Conservation (phyloP, 2,329 filamentous ascomycete genomes). For the Zarea fungicola region DNA sequence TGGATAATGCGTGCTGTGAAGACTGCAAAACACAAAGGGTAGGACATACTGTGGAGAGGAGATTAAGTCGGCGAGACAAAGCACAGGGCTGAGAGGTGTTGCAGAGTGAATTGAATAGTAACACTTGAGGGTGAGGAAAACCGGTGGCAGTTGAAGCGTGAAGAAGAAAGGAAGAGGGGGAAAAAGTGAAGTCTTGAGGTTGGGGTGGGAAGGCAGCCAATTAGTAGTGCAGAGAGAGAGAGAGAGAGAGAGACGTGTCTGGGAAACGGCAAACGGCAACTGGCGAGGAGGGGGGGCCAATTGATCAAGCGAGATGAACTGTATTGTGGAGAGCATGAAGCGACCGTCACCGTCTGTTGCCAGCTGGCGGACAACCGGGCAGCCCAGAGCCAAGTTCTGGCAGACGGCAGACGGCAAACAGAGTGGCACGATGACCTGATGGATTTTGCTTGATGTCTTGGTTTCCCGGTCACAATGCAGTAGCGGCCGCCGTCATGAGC, state of each 20-base stretch:
- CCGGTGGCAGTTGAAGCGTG: conserved; percentile 10
- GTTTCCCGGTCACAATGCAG: too few species aligned
- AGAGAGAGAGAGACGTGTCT: neutral
- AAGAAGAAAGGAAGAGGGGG: neutral
- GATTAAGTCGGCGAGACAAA: conserved; percentile 10
- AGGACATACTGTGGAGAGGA: conserved; percentile 2
- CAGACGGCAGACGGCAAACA: too few species aligned
- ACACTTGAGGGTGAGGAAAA: conserved; percentile 4
- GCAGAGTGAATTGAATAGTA: neutral
- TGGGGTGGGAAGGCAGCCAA: conserved; percentile 6
- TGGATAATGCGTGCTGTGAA: neutral
- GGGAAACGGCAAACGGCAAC: conserved; percentile 11
- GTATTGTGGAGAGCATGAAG: conserved; percentile 9
- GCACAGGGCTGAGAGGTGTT: conserved; percentile 10
- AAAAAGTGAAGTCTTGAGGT: neutral
- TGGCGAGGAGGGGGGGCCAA: neutral
- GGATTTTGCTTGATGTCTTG: too few species aligned
- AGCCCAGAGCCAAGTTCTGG: too few species aligned
- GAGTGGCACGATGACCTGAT: too few species aligned
- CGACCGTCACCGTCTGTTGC: neutral
- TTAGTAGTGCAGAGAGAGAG: conserved; percentile 8
- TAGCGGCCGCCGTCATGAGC: too few species aligned
- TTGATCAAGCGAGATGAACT: conserved; percentile 1
- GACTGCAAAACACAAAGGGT: neutral
- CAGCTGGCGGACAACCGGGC: neutral